Base-by-base conservation (phyloP, 1,139 yeast genomes). In the Nakaseomyces kungkrabaensis region DNA sequence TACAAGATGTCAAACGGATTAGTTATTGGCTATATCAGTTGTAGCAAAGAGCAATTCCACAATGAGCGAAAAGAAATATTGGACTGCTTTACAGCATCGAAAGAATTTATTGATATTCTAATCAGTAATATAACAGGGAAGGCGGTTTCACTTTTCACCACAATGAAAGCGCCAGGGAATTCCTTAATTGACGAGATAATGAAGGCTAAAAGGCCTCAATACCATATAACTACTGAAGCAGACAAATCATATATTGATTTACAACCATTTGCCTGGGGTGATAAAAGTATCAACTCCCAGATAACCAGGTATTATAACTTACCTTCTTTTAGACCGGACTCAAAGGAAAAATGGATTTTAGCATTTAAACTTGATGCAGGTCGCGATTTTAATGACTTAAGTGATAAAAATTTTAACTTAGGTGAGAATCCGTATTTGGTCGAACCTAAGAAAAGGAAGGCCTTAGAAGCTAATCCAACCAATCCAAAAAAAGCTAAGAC, bases 271-370 rank as follows among this genome's bases (percentile, higher is more conserved):
- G 59, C 66, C 45, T 82, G 88, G 86, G 64, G 52, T 9, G 44
- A 41, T 4, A 41, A 11, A 29, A 29, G 44, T 29, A 7, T 24
- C 1, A 57, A 59, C 1, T 57, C 58, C 22, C 48, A 52, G 31
- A 68, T 73, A 1, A 77, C 86, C 0, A 70, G 92, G 49, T 84
- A 83, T 58, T 74, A 85, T 25, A 82, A 88, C 61, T 63, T 85
- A 46, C 84, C 78, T 0, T 72, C 73, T 51, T 82, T 27, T 17
- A 27, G n/a, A 5, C 34, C 76, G 60, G 84, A 81, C 0, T 68
- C 76, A 9, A 69, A 68, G 3, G 65, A 65, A 43, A 81, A 81
- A 65, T 85, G 92, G 90, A 82, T 79, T 54, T 85, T 85, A 66
- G 94, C 92, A 0, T 84, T 84, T 57, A 74, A 72, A 45, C 60